Conservation (phyloP, 1,284 basidiomycete genomes). For the Cryptococcus amylolentus region DNA sequence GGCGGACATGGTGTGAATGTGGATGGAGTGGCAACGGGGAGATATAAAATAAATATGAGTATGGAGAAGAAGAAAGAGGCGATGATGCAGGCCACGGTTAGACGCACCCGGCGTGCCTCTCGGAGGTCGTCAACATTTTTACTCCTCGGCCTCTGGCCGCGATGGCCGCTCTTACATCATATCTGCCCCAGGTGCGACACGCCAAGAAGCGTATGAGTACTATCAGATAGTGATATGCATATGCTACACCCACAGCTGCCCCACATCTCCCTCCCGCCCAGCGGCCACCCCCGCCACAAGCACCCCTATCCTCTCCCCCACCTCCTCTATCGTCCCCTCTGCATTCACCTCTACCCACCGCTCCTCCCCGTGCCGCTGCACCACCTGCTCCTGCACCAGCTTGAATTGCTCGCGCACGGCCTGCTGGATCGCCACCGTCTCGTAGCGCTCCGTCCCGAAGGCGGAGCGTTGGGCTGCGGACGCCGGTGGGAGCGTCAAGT, state of each 20-base stretch:
- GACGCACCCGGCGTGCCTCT: no score
- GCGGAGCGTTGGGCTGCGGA: constrained; percentile 71
- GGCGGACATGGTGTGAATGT: no score
- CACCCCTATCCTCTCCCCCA: constrained; percentile 60
- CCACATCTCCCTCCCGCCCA: not conserved
- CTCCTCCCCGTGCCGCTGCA: constrained; percentile 30
- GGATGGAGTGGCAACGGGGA: no score
- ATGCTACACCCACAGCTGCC: constrained; percentile 9
- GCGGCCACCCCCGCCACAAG: constrained; percentile 41
- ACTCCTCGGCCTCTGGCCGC: no score
- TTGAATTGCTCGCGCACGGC: constrained; percentile 65
- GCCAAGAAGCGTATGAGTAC: not conserved
- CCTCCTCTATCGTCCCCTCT: constrained; percentile 57
- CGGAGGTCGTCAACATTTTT: no score
- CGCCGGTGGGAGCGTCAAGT: constrained; percentile 76
- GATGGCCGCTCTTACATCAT: no score
- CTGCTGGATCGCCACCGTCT: constrained; percentile 70
- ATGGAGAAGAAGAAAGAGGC: no score
- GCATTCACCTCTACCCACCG: constrained; percentile 68
- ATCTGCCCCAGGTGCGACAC: no score
- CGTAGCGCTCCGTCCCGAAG: constrained; percentile 87
- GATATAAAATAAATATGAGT: no score
- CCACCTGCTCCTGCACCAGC: constrained; percentile 56
- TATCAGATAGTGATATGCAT: not conserved
- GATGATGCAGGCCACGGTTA: no score